Percentiles rank a stretch among this genome's conserved stretches.
phyloP scores from a whole-genome alignment of 225 moss, liverwort and hornwort genomes.

The Anthoceros angustus region DNA sequence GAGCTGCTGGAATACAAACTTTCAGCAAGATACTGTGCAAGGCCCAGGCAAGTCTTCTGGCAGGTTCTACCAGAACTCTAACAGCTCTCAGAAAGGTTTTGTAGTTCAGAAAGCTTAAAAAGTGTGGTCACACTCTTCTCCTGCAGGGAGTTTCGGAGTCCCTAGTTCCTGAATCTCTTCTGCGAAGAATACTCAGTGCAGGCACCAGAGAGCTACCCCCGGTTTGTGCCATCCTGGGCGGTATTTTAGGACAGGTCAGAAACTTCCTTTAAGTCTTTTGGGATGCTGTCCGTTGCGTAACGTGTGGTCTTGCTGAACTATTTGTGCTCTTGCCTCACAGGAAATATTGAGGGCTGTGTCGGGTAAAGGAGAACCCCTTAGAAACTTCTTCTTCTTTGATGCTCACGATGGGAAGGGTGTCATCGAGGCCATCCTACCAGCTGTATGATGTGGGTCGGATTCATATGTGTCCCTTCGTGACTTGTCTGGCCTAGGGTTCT shows the following conservation, averaged over 20 bases:
- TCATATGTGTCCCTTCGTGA: too few species aligned
- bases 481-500: too few species aligned
- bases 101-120: background rate
- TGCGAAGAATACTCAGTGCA: constrained; percentile 44
- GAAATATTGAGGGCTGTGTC: constrained; percentile 88
- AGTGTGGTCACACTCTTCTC: background rate
- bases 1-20: constrained; percentile 35
- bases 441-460: background rate
- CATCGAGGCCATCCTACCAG: constrained; percentile 51
- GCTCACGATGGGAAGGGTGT: constrained; percentile 80
- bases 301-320: background rate
- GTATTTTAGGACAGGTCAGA: constrained; percentile 84
- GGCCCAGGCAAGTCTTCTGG: constrained; percentile 26
- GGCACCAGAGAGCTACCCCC: constrained; percentile 63
- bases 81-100: constrained; percentile 15
- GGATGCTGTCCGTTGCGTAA: background rate
- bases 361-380: constrained; percentile 80
- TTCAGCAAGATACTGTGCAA: constrained; percentile 42
- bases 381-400: constrained; percentile 81
- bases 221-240: constrained; percentile 88
- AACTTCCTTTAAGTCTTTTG: constrained; percentile 3
- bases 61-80: background rate
- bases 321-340: constrained; percentile 23
- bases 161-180: constrained; percentile 35
- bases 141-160: constrained; percentile 20